A percentile compares a stretch with the other conserved stretches of the same genome.
phyloP scores from a whole-genome alignment of 2,329 filamentous ascomycete genomes.

The Phialophora macrospora region DNA sequence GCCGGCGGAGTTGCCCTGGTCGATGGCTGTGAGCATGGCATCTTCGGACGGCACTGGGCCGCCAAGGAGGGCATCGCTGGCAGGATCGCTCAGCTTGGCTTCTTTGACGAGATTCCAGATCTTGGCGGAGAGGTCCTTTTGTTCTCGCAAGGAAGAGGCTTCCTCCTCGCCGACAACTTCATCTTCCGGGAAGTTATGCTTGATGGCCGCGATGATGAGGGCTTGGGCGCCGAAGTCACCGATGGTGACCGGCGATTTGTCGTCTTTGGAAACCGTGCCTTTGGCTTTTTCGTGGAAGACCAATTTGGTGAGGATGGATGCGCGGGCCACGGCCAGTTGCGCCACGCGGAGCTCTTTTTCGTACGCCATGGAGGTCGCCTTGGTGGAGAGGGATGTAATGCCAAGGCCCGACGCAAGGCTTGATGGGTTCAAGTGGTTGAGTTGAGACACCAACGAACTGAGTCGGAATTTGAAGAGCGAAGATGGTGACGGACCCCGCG shows the following conservation, averaged over 20 bases:
- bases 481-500: conserved; percentile 19
- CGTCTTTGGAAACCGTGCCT: conserved; percentile 90
- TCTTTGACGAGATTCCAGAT: conserved; percentile 84
- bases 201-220: conserved; percentile 88
- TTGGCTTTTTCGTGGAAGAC: conserved; percentile 90
- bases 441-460: conserved; percentile 22
- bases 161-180: conserved; percentile 96
- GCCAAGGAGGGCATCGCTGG: conserved; percentile 70
- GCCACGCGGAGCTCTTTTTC: conserved; percentile 79
- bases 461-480: conserved; percentile 28
- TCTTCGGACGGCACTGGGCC: conserved; percentile 70
- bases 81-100: conserved; percentile 69
- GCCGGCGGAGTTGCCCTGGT: conserved; percentile 71
- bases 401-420: conserved; percentile 21
- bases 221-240: conserved; percentile 98
- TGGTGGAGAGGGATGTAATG: conserved; percentile 21
- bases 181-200: conserved; percentile 86
- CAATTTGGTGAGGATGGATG: conserved; percentile 73
- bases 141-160: conserved; percentile 74
- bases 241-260: conserved; percentile 95
- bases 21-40: conserved; percentile 68
- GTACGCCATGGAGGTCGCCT: conserved; percentile 58
- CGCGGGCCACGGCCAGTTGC: conserved; percentile 86
- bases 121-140: conserved; percentile 70
- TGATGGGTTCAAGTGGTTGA: conserved; percentile 9